These are phyloP conservation scores for Trypanosoma boissoni DNA, from an alignment of 208 protist species.

Conservation along the genomic window DNA sequence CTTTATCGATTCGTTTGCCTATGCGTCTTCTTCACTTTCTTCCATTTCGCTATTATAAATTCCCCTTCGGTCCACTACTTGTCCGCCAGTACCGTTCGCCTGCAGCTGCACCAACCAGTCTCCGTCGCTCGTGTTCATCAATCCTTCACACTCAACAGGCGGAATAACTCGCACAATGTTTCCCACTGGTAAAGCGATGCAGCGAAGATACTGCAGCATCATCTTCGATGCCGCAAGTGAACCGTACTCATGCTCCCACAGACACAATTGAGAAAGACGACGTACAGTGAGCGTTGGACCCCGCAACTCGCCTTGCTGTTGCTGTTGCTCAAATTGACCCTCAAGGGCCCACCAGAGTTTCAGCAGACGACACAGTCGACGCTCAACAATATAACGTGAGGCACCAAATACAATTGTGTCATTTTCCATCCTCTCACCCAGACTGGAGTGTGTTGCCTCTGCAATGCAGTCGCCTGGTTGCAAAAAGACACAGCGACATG, in stretches of 20 bases:
- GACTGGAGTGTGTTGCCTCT: constrained; percentile 1
- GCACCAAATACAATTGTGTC: constrained; percentile 18
- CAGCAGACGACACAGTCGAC: constrained; percentile 29
- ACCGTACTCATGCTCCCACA: constrained; percentile 74
- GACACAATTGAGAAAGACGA: constrained; percentile 27
- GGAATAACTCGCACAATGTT: constrained; percentile 22
- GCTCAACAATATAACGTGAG: constrained; percentile 22
- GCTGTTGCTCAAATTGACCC: constrained; percentile 4
- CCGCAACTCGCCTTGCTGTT: neutral
- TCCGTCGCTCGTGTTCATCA: neutral
- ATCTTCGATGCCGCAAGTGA: constrained; percentile 32
- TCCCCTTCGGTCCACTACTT: too few species aligned
- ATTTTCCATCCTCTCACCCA: neutral
- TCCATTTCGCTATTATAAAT: too few species aligned
- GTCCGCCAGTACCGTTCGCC: too few species aligned
- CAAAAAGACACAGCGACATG: constrained; percentile 25
- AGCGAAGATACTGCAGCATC: constrained; percentile 43
- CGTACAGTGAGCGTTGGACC: constrained; percentile 28
- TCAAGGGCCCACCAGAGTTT: constrained; percentile 23
- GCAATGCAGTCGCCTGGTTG: constrained; percentile 11
- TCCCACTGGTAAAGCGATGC: constrained; percentile 12
- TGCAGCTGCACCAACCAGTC: constrained; percentile 12
- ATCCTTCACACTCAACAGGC: too few species aligned
- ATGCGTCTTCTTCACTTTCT: too few species aligned
- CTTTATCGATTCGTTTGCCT: too few species aligned